Percentiles rank a stretch among this genome's conserved stretches.
Conservation (phyloP, 345 rosid species). For the Clarkia xantiana region DNA sequence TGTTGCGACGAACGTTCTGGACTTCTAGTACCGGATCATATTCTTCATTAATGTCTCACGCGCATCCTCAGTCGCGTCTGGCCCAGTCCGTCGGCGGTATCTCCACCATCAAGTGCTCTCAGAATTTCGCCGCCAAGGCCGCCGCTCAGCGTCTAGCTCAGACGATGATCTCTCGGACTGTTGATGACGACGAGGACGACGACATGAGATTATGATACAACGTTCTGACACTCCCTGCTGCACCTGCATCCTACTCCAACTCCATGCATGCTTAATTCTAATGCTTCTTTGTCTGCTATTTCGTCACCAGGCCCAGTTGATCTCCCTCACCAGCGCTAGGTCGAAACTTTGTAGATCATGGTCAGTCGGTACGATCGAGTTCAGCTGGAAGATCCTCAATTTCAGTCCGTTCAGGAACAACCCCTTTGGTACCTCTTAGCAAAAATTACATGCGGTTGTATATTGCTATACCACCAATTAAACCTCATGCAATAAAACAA, state of each 20-base stretch:
- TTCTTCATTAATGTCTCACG: conserved; percentile 70
- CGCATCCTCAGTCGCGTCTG: conserved; percentile 47
- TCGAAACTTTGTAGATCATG: conserved; percentile 52
- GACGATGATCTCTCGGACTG: conserved; percentile 79
- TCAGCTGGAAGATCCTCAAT: conserved; percentile 64
- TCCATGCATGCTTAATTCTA: conserved; percentile 10
- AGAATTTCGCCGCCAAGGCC: conserved; percentile 81
- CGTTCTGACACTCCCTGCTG: conserved; percentile 27
- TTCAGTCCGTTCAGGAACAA: conserved; percentile 21
- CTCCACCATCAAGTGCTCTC: conserved; percentile 61
- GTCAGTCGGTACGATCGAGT: conserved; percentile 49
- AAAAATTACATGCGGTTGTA: conserved; percentile 47
- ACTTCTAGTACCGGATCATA: conserved; percentile 57
- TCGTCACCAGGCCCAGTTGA: conserved; percentile 39
- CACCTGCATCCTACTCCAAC: conserved; percentile 12
- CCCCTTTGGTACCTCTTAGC: conserved; percentile 37
- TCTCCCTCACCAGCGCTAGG: conserved; percentile 88
- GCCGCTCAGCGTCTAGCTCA: conserved; percentile 89
- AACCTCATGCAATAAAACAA: conserved; percentile 24
- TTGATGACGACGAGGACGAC: conserved; percentile 34
- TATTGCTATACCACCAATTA: conserved; percentile 35
- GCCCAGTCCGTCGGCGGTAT: conserved; percentile 14
- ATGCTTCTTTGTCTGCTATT: conserved; percentile 17
- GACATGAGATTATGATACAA: conserved; percentile 45
- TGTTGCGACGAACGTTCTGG: too few species aligned